Evolutionary conservation across 2,329 filamentous ascomycete genomes (phyloP).

Genomic region (Ophiocordyceps unilateralis): DNA sequence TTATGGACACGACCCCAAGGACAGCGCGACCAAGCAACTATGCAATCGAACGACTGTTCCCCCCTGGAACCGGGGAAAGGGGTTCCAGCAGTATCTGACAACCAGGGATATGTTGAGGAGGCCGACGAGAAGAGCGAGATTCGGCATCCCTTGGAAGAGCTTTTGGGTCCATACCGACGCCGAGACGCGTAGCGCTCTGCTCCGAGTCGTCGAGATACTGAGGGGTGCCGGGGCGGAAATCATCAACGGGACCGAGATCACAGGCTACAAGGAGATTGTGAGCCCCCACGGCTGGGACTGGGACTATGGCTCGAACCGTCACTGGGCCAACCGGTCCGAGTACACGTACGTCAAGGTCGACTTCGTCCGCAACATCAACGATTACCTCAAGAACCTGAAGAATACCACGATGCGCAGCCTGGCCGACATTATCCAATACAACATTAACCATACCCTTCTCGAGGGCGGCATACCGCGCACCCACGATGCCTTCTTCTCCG

Average conservation of each 20-base stretch:
- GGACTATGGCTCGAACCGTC: slow-evolving; percentile 45
- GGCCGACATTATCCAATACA: slow-evolving; percentile 49
- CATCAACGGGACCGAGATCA: slow-evolving; percentile 53
- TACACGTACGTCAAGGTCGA: slow-evolving; percentile 58
- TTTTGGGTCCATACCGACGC: slow-evolving; percentile 48
- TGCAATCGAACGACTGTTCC: slow-evolving; percentile 32
- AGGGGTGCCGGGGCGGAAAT: slow-evolving; percentile 45
- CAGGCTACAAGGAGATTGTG: slow-evolving; percentile 42
- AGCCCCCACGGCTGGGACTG: slow-evolving; percentile 57
- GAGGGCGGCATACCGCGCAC: slow-evolving; percentile 48
- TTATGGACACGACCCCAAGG: slow-evolving; percentile 41
- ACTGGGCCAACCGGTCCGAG: slow-evolving; percentile 54
- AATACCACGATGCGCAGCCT: slow-evolving; percentile 43
- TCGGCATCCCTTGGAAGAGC: slow-evolving; percentile 55
- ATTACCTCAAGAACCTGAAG: slow-evolving; percentile 43
- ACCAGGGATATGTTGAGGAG: slow-evolving; percentile 37
- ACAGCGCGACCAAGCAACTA: slow-evolving; percentile 42
- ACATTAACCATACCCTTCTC: slow-evolving; percentile 42
- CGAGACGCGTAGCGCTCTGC: slow-evolving; percentile 36
- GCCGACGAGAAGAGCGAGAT: slow-evolving; percentile 13
- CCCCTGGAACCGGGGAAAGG: slow-evolving; percentile 33
- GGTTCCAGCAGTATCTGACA: slow-evolving; percentile 40
- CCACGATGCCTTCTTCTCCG: slow-evolving; percentile 47
- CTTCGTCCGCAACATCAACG: slow-evolving; percentile 44
- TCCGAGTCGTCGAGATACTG: slow-evolving; percentile 30